Conservation (phyloP, 352 stramenopile species). For the Globisporangium nunn region DNA sequence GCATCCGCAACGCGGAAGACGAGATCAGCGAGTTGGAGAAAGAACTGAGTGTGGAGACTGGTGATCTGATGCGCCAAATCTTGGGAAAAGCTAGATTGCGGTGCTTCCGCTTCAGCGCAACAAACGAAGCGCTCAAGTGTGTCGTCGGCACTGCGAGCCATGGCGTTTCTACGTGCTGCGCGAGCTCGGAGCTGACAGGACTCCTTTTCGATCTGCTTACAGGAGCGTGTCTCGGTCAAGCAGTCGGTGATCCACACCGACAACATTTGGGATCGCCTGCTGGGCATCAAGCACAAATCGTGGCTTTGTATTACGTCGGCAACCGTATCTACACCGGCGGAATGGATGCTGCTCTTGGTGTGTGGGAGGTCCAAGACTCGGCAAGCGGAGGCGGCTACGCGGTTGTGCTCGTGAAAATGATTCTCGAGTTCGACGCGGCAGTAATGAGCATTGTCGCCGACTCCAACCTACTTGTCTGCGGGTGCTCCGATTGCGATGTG, state of each 20-base stretch:
- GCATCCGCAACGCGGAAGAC: conserved; percentile 59
- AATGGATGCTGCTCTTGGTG: conserved; percentile 49
- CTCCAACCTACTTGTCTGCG: conserved; percentile 40
- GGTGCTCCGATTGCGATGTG: conserved; percentile 63
- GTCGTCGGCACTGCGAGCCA: conserved; percentile 67
- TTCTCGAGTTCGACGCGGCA: conserved; percentile 62
- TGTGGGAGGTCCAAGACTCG: conserved; percentile 61
- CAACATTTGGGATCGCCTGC: conserved; percentile 55
- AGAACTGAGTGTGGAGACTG: conserved; percentile 60
- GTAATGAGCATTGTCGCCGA: conserved; percentile 67
- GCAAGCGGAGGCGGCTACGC: conserved; percentile 41
- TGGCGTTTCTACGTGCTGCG: conserved; percentile 53
- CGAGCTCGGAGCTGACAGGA: conserved; percentile 32
- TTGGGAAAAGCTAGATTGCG: conserved; percentile 52
- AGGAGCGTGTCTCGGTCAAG: conserved; percentile 56
- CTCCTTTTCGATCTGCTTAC: conserved; percentile 62
- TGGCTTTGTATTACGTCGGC: conserved; percentile 53
- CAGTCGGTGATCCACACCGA: conserved; percentile 48
- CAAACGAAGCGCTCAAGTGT: conserved; percentile 64
- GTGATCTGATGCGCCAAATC: conserved; percentile 66
- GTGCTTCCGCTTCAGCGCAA: conserved; percentile 69
- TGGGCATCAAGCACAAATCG: conserved; percentile 62
- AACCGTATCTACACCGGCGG: conserved; percentile 64
- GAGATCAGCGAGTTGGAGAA: conserved; percentile 61
- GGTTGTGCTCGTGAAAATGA: conserved; percentile 36